Evolutionary conservation across 2,329 filamentous ascomycete genomes (phyloP).

Genomic region (Ramularia collo-cygni): DNA sequence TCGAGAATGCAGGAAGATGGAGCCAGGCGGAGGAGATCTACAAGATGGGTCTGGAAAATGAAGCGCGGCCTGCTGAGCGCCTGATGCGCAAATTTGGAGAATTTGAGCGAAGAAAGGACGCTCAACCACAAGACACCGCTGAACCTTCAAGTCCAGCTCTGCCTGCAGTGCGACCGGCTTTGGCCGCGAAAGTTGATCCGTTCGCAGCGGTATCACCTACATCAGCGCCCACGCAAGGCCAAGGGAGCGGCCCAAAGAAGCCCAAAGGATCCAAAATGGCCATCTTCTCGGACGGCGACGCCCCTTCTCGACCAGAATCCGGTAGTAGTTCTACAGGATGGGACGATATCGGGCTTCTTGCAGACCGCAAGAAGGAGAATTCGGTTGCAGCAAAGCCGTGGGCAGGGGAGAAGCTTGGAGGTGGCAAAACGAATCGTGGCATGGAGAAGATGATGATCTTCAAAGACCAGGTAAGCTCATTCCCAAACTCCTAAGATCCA

Average conservation of each 20-base stretch:
- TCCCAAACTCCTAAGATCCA: conserved; percentile 24
- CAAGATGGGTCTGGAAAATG: conserved; percentile 77
- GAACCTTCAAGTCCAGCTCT: conserved; percentile 82
- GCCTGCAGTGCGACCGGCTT: conserved; percentile 71
- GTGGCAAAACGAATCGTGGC: conserved; percentile 70
- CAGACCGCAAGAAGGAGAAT: conserved; percentile 93
- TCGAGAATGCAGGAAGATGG: conserved; percentile 79
- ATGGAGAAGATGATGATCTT: conserved; percentile 84
- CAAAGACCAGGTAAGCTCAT: conserved; percentile 81
- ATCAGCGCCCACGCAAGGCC: conserved; percentile 59
- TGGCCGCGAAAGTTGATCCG: conserved; percentile 80
- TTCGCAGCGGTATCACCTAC: conserved; percentile 55
- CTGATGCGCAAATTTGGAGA: conserved; percentile 85
- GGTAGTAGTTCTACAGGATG: conserved; percentile 64
- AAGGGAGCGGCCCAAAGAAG: conserved; percentile 48
- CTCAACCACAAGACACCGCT: conserved; percentile 51
- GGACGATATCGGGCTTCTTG: conserved; percentile 83
- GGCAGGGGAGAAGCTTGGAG: conserved; percentile 85
- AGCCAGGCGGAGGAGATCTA: conserved; percentile 92
- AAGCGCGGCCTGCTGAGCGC: conserved; percentile 74
- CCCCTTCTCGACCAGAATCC: conserved; percentile 45
- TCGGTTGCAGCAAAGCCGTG: conserved; percentile 77
- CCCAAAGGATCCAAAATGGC: conserved; percentile 73
- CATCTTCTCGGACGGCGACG: conserved; percentile 72
- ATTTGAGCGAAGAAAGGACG: conserved; percentile 74